Evolutionary conservation across 176 grass and related monocot genomes (phyloP).

Genomic region (Chloris gayana): DNA sequence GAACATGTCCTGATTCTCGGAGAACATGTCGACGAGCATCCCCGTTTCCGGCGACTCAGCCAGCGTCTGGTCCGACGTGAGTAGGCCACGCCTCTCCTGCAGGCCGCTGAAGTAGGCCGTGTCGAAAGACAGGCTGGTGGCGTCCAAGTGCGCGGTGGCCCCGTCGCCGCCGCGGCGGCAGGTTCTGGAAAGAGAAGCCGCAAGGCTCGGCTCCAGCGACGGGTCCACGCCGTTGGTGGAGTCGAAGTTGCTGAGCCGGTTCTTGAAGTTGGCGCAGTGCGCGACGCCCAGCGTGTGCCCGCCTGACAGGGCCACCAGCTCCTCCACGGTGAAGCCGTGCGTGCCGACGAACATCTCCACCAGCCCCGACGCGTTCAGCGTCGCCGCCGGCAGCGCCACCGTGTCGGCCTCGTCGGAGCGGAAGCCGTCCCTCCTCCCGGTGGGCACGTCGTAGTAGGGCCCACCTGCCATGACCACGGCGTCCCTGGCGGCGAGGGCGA

Average conservation of each 20-base stretch:
- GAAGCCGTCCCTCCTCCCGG: constrained; percentile 59
- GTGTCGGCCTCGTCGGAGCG: constrained; percentile 56
- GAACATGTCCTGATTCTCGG: neutral
- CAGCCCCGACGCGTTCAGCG: neutral
- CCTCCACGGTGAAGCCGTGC: neutral
- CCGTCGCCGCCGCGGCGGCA: constrained; percentile 31
- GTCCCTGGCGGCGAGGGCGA: constrained; percentile 60
- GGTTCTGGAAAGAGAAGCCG: constrained; percentile 7
- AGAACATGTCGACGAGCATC: neutral
- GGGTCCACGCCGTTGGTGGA: constrained; percentile 36
- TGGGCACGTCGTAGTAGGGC: constrained; percentile 52
- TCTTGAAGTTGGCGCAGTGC: constrained; percentile 53
- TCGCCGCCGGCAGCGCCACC: constrained; percentile 41
- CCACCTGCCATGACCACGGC: constrained; percentile 45
- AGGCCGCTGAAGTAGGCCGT: constrained; percentile 24
- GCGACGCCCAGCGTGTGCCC: constrained; percentile 59
- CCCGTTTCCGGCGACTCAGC: neutral
- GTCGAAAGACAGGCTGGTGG: constrained; percentile 43
- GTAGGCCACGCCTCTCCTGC: neutral
- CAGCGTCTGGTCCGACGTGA: neutral
- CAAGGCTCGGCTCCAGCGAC: constrained; percentile 33
- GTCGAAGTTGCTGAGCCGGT: constrained; percentile 36
- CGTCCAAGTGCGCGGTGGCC: constrained; percentile 21
- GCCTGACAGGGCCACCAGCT: constrained; percentile 46
- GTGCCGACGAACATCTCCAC: neutral